Percentiles rank a stretch among this genome's conserved stretches.
Evolutionary conservation across 805 yeast genomes (phyloP).

Genomic region (Yamadazyma sp.): DNA sequence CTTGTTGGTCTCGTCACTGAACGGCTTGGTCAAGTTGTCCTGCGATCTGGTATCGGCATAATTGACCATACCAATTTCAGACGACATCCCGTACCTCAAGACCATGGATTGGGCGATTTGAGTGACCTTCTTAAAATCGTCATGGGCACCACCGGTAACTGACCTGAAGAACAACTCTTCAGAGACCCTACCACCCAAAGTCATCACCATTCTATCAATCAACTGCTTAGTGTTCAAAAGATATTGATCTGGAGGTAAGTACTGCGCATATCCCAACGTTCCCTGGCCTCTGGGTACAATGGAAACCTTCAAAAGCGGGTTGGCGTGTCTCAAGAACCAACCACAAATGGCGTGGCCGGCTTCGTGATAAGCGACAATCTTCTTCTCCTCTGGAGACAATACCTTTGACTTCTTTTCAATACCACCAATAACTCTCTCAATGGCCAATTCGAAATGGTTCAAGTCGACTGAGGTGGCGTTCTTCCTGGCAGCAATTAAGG

Average conservation of each 20-base stretch:
- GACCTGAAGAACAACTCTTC: slow-evolving; percentile 86
- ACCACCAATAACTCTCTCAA: slow-evolving; percentile 95
- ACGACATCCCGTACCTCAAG: slow-evolving; percentile 84
- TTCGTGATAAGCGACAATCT: slow-evolving; percentile 88
- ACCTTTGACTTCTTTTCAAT: slow-evolving; percentile 81
- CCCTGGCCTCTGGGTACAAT: slow-evolving; percentile 95
- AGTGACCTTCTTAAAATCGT: slow-evolving; percentile 90
- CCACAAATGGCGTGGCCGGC: slow-evolving; percentile 98
- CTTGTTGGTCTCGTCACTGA: slow-evolving; percentile 75
- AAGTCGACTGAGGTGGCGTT: slow-evolving; percentile 61
- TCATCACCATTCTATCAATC: slow-evolving; percentile 86
- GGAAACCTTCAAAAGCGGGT: slow-evolving; percentile 89
- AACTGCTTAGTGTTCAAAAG: slow-evolving; percentile 75
- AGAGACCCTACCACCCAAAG: slow-evolving; percentile 88
- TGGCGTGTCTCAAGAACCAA: slow-evolving; percentile 85
- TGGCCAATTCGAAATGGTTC: slow-evolving; percentile 84
- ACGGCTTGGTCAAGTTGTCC: slow-evolving; percentile 66
- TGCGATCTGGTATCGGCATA: slow-evolving; percentile 51
- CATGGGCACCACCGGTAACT: slow-evolving; percentile 90
- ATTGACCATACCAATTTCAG: slow-evolving; percentile 66
- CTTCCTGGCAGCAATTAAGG: slow-evolving; percentile 84
- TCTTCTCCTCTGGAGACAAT: slow-evolving; percentile 76
- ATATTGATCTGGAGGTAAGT: slow-evolving; percentile 86
- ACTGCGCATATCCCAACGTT: slow-evolving; percentile 94
- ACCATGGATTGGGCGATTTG: slow-evolving; percentile 90